Conservation (phyloP, 2,329 filamentous ascomycete species). For the Xylariaceae sp. region DNA sequence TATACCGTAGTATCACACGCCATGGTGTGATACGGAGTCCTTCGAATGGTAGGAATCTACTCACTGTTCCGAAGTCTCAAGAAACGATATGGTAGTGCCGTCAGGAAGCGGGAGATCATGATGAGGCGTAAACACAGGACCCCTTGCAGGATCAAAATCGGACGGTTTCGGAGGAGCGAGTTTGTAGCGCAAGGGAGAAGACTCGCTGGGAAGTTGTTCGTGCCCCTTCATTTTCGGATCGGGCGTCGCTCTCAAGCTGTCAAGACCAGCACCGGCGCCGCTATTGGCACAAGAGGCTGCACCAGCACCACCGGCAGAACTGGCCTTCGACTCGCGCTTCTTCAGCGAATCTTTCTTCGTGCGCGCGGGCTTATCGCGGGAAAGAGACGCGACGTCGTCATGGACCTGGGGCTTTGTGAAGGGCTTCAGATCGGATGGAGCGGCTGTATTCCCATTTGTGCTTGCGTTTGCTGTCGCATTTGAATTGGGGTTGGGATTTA, state of each 20-base stretch:
- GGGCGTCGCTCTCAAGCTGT: conserved; percentile 52
- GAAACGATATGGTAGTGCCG: conserved; percentile 51
- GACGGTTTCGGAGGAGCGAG: conserved; percentile 57
- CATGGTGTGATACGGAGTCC: not conserved
- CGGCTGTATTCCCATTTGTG: conserved; percentile 28
- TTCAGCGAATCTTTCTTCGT: conserved; percentile 63
- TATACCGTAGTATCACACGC: too few relatives aligned
- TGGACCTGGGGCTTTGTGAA: conserved; percentile 35
- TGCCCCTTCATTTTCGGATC: conserved; percentile 48
- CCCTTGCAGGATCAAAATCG: conserved; percentile 56
- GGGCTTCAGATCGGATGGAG: conserved; percentile 21
- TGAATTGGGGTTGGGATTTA: conserved; percentile 60
- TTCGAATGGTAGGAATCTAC: conserved; percentile 24
- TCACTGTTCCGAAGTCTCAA: conserved; percentile 61
- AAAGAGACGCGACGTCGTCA: conserved; percentile 35
- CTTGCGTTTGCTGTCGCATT: conserved; percentile 44
- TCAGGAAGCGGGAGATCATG: conserved; percentile 48
- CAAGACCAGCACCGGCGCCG: conserved; percentile 32
- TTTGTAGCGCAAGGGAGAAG: conserved; percentile 55
- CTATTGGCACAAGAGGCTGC: not conserved
- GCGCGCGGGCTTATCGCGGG: conserved; percentile 47
- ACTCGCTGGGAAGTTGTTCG: conserved; percentile 38
- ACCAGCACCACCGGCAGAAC: conserved; percentile 1
- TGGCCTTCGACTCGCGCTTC: conserved; percentile 59
- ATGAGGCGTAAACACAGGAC: conserved; percentile 52